Conservation (phyloP, 2,329 filamentous ascomycete species). For the Claviceps arundinis region DNA sequence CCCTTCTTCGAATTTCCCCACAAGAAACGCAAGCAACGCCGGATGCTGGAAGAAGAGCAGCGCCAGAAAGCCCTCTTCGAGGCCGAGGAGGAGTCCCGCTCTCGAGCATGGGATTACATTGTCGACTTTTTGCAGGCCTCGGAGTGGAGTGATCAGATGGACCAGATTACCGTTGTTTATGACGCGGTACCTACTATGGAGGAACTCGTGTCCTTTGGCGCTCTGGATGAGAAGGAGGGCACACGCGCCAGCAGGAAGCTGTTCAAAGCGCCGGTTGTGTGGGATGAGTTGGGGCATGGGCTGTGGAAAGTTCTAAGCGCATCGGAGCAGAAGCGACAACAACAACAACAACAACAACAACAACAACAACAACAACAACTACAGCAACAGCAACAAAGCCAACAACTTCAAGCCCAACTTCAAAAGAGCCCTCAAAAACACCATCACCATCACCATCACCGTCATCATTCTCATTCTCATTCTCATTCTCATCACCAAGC, state of each 20-base stretch:
- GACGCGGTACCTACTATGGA: slow-evolving; percentile 21
- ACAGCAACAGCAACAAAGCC: background rate
- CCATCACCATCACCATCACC: background rate
- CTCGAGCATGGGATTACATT: slow-evolving; percentile 20
- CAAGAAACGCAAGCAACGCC: slow-evolving; percentile 11
- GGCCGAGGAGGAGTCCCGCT: slow-evolving; percentile 17
- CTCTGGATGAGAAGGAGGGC: slow-evolving; percentile 20
- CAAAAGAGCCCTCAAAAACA: too few species aligned
- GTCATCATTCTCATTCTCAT: background rate
- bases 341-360: background rate
- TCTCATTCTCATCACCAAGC: background rate
- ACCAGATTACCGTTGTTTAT: slow-evolving; percentile 21
- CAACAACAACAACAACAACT: background rate
- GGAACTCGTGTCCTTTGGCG: slow-evolving; percentile 20
- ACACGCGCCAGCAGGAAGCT: slow-evolving; percentile 22
- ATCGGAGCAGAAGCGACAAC: background rate
- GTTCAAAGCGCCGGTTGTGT: slow-evolving; percentile 25
- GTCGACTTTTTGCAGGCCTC: slow-evolving; percentile 17
- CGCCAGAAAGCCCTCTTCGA: slow-evolving; percentile 14
- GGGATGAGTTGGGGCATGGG: slow-evolving; percentile 23
- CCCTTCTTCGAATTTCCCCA: slow-evolving; percentile 13
- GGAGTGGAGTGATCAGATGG: slow-evolving; percentile 17
- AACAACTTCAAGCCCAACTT: background rate
- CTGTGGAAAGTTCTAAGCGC: slow-evolving; percentile 18
- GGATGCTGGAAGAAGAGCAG: slow-evolving; percentile 9